A percentile compares a stretch with the other conserved stretches of the same genome.
These are phyloP conservation scores for Wickerhamiella bombiphila DNA, from an alignment of 805 yeast species.

Conservation along the genomic window DNA sequence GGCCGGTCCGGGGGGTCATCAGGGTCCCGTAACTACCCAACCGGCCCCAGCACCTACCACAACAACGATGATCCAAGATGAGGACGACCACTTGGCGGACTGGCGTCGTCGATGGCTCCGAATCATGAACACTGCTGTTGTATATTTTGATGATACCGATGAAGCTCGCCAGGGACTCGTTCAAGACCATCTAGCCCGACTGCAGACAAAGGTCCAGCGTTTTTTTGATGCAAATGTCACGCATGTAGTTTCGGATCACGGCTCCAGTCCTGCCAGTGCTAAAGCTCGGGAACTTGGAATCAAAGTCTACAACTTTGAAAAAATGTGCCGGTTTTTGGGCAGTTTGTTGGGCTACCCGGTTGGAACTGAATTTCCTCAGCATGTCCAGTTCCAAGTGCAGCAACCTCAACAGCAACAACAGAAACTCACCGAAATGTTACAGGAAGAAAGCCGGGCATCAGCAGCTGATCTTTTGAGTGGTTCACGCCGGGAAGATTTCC, in stretches of 20 bases:
- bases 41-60: neutral
- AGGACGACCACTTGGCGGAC: conserved; percentile 5
- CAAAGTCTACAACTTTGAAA: conserved; percentile 81
- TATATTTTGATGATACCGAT: conserved; percentile 44
- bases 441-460: conserved; percentile 73
- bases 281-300: conserved; percentile 46
- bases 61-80: neutral
- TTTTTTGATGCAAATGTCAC: conserved; percentile 53
- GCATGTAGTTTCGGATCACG: conserved; percentile 55
- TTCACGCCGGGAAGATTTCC: conserved; percentile 84
- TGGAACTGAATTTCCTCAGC: conserved; percentile 9
- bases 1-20: neutral
- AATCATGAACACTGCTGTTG: conserved; percentile 42
- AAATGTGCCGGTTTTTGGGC: conserved; percentile 61
- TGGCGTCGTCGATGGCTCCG: conserved; percentile 58
- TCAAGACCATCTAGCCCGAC: conserved; percentile 16
- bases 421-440: conserved; percentile 44
- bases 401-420: conserved; percentile 5
- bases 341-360: conserved; percentile 13
- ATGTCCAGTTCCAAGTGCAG: conserved; percentile 18
- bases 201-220: conserved; percentile 33
- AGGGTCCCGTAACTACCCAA: neutral
- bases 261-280: conserved; percentile 45
- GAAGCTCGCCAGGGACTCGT: conserved; percentile 17
- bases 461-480: too few species aligned